phyloP scores from a whole-genome alignment of 257 asterid genomes.

The Solanum phureja region DNA sequence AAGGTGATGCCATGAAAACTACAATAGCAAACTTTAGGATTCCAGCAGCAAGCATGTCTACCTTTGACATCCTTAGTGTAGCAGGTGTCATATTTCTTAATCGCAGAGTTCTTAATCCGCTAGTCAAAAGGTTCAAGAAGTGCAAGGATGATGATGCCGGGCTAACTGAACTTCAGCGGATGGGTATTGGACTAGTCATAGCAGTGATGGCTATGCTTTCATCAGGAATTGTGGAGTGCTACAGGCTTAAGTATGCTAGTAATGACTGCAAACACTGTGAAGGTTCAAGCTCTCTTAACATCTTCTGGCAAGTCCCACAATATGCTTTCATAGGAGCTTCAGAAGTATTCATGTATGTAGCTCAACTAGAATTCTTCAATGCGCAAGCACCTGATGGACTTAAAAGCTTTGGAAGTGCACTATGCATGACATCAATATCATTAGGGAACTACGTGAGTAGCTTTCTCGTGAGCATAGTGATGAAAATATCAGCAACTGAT shows the following conservation, averaged over 20 bases:
- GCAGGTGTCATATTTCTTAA: constrained; percentile 79
- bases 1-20: constrained; percentile 90
- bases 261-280: constrained; percentile 60
- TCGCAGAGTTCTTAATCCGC: constrained; percentile 59
- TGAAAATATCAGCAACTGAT: constrained; percentile 63
- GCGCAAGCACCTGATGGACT: constrained; percentile 89
- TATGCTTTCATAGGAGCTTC: constrained; percentile 88
- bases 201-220: constrained; percentile 76
- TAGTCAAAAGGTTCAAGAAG: constrained; percentile 28
- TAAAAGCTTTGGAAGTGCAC: constrained; percentile 95
- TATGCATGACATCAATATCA: constrained; percentile 92
- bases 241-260: constrained; percentile 55
- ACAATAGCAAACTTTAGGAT: constrained; percentile 52
- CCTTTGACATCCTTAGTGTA: constrained; percentile 86
- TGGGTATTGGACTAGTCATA: constrained; percentile 86
- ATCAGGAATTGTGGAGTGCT: constrained; percentile 71
- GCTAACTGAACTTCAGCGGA: constrained; percentile 77
- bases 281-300: constrained; percentile 85
- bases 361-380: constrained; percentile 83
- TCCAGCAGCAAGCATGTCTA: constrained; percentile 96
- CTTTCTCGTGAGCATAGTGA: constrained; percentile 63
- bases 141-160: background rate
- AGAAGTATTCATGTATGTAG: constrained; percentile 94
- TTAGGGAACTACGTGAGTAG: constrained; percentile 87
- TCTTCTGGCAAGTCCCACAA: constrained; percentile 94